Evolutionary conservation across 2,329 filamentous ascomycete species (phyloP).

Genomic region (Epichloe gansuensis): DNA sequence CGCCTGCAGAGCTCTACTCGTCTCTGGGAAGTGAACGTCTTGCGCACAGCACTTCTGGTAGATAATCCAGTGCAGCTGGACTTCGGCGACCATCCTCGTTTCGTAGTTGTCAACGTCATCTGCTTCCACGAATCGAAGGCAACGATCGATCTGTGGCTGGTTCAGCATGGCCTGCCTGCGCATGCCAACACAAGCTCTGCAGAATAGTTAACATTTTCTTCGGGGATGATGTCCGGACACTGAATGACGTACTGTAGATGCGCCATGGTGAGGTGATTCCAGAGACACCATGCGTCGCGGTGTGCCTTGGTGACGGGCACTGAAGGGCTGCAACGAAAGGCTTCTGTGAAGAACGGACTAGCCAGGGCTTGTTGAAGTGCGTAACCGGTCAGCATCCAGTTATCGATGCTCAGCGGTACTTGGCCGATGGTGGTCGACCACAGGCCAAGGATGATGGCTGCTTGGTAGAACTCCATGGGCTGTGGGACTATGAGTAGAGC

Average conservation of each 20-base stretch:
- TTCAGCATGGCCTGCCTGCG: slow-evolving; percentile 12
- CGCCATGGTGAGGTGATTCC: slow-evolving; percentile 17
- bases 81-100: slow-evolving; percentile 16
- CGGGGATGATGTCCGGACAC: no score
- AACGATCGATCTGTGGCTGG: slow-evolving; percentile 12
- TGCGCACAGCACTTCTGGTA: slow-evolving; percentile 11
- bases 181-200: slow-evolving; percentile 17
- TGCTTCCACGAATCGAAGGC: slow-evolving; percentile 6
- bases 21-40: slow-evolving; percentile 6
- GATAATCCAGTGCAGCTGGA: slow-evolving; percentile 17
- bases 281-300: slow-evolving; percentile 13
- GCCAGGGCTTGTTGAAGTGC: slow-evolving; percentile 14
- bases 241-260: slow-evolving; percentile 15
- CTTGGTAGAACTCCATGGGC: slow-evolving; percentile 14
- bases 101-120: slow-evolving; percentile 14
- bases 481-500: slow-evolving; percentile 11
- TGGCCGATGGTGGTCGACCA: slow-evolving; percentile 18
- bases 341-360: slow-evolving; percentile 11
- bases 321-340: background rate
- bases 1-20: slow-evolving; percentile 5
- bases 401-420: slow-evolving; percentile 15
- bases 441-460: slow-evolving; percentile 13
- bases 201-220: background rate
- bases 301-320: background rate
- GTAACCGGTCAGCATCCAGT: slow-evolving; percentile 16